These are phyloP conservation scores for Fusarium stilboides DNA, from an alignment of 2,329 filamentous ascomycete species.

Conservation along the genomic window DNA sequence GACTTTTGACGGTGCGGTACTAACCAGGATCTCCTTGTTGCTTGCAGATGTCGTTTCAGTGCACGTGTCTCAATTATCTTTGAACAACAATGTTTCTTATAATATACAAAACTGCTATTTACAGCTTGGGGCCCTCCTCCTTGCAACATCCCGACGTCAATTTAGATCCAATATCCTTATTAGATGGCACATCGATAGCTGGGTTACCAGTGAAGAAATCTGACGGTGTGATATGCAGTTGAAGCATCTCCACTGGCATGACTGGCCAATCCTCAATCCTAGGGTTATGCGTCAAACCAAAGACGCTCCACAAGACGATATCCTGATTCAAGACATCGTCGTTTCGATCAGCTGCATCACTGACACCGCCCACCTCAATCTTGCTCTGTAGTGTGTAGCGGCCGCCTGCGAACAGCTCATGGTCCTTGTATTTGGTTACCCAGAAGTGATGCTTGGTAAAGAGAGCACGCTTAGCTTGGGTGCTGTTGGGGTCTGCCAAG, in stretches of 20 bases:
- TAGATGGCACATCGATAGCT: conserved; percentile 18
- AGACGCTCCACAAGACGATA: conserved; percentile 25
- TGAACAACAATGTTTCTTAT: not conserved
- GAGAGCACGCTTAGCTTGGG: conserved; percentile 58
- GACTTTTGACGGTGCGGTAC: too few species aligned
- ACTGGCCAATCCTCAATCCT: conserved; percentile 22
- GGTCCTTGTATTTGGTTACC: conserved; percentile 63
- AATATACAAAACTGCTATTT: not conserved
- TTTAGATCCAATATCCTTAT: conserved; percentile 23
- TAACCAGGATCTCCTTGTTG: too few species aligned
- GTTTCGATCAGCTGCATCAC: conserved; percentile 15
- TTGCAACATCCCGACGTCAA: conserved; percentile 19
- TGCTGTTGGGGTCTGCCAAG: conserved; percentile 59
- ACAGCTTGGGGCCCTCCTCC: conserved; percentile 11
- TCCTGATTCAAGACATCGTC: conserved; percentile 29
- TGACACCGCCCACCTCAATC: conserved; percentile 12
- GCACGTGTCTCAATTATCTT: too few species aligned
- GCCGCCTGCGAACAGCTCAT: conserved; percentile 62
- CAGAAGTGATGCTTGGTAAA: conserved; percentile 63
- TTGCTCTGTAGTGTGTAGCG: conserved; percentile 54
- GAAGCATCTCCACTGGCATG: conserved; percentile 25
- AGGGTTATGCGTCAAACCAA: conserved; percentile 22
- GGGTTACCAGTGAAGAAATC: conserved; percentile 22
- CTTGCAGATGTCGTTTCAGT: too few species aligned
- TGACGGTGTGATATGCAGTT: conserved; percentile 15